Evolutionary conservation across 2,329 filamentous ascomycete genomes (phyloP), one percentile per base, ranked within the genome.

Genomic region (Xylaria sp.): DNA sequence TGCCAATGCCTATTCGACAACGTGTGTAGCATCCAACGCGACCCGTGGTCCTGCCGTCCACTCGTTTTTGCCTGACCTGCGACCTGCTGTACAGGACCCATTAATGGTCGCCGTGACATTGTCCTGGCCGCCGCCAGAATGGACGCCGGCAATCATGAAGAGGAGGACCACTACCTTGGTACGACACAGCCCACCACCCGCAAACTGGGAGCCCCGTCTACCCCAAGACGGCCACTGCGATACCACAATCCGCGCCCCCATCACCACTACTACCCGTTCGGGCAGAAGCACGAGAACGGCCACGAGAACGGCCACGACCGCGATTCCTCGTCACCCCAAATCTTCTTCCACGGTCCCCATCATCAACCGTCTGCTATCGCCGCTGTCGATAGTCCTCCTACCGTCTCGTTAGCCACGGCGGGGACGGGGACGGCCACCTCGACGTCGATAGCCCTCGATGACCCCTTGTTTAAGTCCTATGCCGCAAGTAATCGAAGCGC

Each of bases 91-190:
- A 60, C 69, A 59, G 56, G 65, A 55, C 61, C 70, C 69, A 70
- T 72, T 72, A 68, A 72, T 72, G 71, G 72, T 74, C 72, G 76
- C 76, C 78, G 77, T 80, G 80, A 69, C 61, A 81, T 50, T 80
- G 79, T 79, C 73, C 74, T 75, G 72, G 70, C 71, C 72, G 70
- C 71, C 68, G 71, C 73, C 75, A 83, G 80, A 79, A 86, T 86
- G 84, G 83, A 85, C 79, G 78, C 78, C 76, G 80, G 78, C 77
- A 80, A 78, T 77, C 79, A 78, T 79, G 79, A 83, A 77, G 80
- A 82, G 76, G 80, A 82, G 76, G 80, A 79, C 75, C 75, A 74
- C 73, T 74, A 73, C 69, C 70, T 76, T 73, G 76, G 73, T 74
- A 74, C 75, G 72, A 78, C 75, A 68, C 70, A 76, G 76, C 76